Evolutionary conservation across 192 early-diverging fungal species (phyloP).

Genomic region (Kappamyces sp.): DNA sequence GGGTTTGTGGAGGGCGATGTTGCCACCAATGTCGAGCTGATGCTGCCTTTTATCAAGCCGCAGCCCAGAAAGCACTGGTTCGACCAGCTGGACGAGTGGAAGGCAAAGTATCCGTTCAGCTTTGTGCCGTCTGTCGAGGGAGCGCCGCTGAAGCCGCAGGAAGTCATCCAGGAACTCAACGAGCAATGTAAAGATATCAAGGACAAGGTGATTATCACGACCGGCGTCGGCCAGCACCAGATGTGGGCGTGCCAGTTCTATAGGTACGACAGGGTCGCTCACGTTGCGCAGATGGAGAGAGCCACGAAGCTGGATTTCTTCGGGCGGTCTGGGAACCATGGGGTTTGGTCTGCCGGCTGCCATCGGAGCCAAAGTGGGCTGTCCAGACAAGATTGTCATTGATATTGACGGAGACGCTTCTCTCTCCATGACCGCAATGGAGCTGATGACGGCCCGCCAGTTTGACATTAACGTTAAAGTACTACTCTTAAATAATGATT

Average conservation of each 20-base stretch:
- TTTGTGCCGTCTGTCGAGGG: constrained; percentile 61
- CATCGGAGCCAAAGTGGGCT: constrained; percentile 95
- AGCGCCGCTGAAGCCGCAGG: constrained; percentile 81
- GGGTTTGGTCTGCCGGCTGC: constrained; percentile 94
- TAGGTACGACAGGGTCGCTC: constrained; percentile 32
- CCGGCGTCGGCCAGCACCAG: constrained; percentile 98
- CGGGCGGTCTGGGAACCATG: constrained; percentile 98
- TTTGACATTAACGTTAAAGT: constrained; percentile 97
- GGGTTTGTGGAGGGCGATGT: constrained; percentile 94
- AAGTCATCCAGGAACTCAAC: constrained; percentile 88
- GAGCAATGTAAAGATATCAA: constrained; percentile 74
- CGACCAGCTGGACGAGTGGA: constrained; percentile 77
- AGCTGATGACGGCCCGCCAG: constrained; percentile 94
- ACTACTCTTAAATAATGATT: constrained; percentile 94
- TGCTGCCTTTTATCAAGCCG: constrained; percentile 72
- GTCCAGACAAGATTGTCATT: constrained; percentile 89
- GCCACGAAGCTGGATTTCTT: constrained; percentile 85
- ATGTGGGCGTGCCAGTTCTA: constrained; percentile 99
- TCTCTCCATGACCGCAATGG: constrained; percentile 98
- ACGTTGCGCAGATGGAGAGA: constrained; percentile 57
- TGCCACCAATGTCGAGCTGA: constrained; percentile 70
- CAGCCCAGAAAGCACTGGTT: constrained; percentile 79
- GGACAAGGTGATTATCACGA: constrained; percentile 90
- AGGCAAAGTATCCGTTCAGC: constrained; percentile 84
- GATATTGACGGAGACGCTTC: constrained; percentile 99